A percentile compares a stretch with the other conserved stretches of the same genome.
These are phyloP conservation scores for Ophiocordyceps camponoti-floridani DNA, from an alignment of 2,329 filamentous ascomycete species.

Conservation along the genomic window DNA sequence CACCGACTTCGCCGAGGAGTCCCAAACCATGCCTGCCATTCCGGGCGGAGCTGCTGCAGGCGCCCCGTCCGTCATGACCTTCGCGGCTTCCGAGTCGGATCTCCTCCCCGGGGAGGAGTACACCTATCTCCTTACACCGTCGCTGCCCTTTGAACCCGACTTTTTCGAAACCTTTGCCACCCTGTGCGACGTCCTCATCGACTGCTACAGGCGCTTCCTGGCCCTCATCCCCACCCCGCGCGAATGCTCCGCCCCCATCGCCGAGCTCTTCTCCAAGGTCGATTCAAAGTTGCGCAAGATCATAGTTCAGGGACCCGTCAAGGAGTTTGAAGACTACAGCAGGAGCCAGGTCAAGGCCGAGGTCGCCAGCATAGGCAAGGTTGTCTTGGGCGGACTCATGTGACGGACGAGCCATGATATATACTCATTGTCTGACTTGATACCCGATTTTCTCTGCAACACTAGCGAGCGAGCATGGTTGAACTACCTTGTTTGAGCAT, in stretches of 20 bases:
- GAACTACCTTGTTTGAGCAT: no score
- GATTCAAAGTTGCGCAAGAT: conserved; percentile 77
- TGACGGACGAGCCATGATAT: conserved; percentile 11
- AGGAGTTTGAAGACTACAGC: conserved; percentile 85
- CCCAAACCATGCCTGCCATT: conserved; percentile 9
- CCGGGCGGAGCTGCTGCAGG: conserved; percentile 12
- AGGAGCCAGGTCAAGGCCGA: conserved; percentile 61
- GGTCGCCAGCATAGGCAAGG: conserved; percentile 68
- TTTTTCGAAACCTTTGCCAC: conserved; percentile 95
- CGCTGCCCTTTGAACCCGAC: conserved; percentile 86
- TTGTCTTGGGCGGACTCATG: conserved; percentile 78
- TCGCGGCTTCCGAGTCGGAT: conserved; percentile 43
- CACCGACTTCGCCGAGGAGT: conserved; percentile 18
- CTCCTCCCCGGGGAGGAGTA: conserved; percentile 75
- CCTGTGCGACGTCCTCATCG: conserved; percentile 85
- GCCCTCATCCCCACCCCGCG: conserved; percentile 57
- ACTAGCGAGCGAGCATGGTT: no score
- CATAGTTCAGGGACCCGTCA: conserved; percentile 68
- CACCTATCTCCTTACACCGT: conserved; percentile 73
- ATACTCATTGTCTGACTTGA: background rate
- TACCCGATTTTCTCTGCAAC: background rate
- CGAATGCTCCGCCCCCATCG: conserved; percentile 50
- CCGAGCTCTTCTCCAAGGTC: conserved; percentile 78
- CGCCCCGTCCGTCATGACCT: conserved; percentile 30
- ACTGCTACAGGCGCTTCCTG: conserved; percentile 70